Conservation (phyloP, 2,329 filamentous ascomycete genomes). For the Scleromitrula shiraiana region DNA sequence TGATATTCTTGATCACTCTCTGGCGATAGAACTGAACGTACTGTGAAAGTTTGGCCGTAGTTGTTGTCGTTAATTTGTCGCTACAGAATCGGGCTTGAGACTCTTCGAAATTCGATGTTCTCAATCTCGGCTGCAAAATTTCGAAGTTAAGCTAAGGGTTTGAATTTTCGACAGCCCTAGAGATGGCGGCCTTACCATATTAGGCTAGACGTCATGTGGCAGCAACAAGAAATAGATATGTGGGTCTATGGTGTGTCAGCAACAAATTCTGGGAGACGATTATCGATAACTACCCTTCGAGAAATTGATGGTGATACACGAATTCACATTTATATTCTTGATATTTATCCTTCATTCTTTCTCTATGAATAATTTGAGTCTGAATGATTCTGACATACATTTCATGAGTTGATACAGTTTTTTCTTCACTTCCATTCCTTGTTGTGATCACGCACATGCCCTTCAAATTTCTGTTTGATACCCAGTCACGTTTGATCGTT, state of each 20-base stretch:
- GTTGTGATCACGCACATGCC: neutral
- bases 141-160: conserved; percentile 11
- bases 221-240: neutral
- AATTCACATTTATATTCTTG: too few species aligned
- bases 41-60: conserved; percentile 39
- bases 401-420: neutral
- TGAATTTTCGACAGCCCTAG: conserved; percentile 8
- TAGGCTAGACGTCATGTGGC: conserved; percentile 7
- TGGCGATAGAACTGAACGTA: conserved; percentile 30
- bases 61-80: conserved; percentile 38
- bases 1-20: conserved; percentile 16
- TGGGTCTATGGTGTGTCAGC: neutral
- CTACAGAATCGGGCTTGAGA: conserved; percentile 14
- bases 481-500: neutral
- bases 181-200: conserved; percentile 2
- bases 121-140: conserved; percentile 12
- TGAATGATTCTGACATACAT: neutral
- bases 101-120: conserved; percentile 7
- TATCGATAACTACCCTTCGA: conserved; percentile 1
- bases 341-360: neutral
- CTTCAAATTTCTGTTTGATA: neutral
- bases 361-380: neutral
- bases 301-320: too few species aligned
- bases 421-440: neutral
- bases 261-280: neutral